A percentile compares a stretch with the other conserved stretches of the same genome.
These are phyloP conservation scores for Phellopilus nigrolimitatus DNA, from an alignment of 1,284 basidiomycete genomes.

Conservation along the genomic window DNA sequence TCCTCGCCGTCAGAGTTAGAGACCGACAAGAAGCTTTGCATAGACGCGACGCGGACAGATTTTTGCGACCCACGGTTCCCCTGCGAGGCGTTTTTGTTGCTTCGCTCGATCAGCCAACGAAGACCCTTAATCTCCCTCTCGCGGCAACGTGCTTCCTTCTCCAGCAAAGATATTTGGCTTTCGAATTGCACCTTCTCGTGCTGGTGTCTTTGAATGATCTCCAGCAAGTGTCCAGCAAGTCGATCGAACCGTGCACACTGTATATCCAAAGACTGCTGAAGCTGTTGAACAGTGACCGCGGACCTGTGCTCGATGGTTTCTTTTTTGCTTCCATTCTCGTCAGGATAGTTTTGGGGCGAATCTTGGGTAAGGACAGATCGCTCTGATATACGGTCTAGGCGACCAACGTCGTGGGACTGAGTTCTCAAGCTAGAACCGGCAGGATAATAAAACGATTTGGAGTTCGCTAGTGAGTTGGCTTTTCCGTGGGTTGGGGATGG, in stretches of 20 bases:
- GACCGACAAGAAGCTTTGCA: constrained; percentile 16
- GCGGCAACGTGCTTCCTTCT: constrained; percentile 37
- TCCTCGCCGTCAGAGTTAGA: constrained; percentile 7
- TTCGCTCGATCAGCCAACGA: constrained; percentile 37
- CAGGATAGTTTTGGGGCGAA: neutral
- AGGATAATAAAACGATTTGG: constrained; percentile 4
- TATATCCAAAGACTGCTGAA: constrained; percentile 13
- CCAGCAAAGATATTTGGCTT: constrained; percentile 38
- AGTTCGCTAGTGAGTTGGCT: neutral
- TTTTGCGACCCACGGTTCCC: constrained; percentile 1
- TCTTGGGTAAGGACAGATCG: constrained; percentile 9
- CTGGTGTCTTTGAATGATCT: constrained; percentile 29
- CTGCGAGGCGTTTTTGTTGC: neutral
- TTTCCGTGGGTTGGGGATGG: neutral
- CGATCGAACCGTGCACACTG: constrained; percentile 19
- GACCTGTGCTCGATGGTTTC: neutral
- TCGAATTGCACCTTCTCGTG: constrained; percentile 39
- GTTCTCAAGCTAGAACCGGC: neutral
- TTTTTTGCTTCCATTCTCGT: neutral
- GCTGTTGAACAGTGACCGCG: neutral
- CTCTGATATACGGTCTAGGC: constrained; percentile 18
- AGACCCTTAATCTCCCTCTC: constrained; percentile 47
- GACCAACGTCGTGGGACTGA: constrained; percentile 5
- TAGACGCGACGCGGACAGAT: constrained; percentile 13
- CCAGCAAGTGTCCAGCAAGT: constrained; percentile 17